A percentile compares a stretch with the other conserved stretches of the same genome.
Evolutionary conservation across 2,329 filamentous ascomycete genomes (phyloP).

Genomic region (Didymella lethalis): DNA sequence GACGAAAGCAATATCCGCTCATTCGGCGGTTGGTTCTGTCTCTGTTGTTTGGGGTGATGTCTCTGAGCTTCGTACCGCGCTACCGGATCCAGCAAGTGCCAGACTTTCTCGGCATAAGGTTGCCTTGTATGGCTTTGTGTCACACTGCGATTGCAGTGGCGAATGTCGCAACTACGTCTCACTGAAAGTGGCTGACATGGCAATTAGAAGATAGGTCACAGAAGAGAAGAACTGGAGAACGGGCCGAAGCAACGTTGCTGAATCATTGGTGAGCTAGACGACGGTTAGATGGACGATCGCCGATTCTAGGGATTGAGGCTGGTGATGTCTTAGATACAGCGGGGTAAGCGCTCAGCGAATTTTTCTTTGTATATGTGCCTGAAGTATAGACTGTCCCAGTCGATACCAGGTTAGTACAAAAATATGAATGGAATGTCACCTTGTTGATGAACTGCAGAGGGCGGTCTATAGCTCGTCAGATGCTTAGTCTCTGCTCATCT

Average conservation of each 20-base stretch:
- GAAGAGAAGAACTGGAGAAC: not conserved
- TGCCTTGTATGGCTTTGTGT: slow-evolving; percentile 4
- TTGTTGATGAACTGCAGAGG: not conserved
- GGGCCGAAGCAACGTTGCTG: not conserved
- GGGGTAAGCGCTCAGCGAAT: not conserved
- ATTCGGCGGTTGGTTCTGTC: slow-evolving; percentile 5
- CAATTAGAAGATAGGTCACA: not conserved
- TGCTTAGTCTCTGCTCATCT: not conserved
- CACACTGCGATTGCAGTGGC: not conserved
- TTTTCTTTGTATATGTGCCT: not conserved
- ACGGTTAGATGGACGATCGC: not conserved
- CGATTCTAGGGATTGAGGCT: not conserved
- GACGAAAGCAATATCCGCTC: slow-evolving; percentile 5
- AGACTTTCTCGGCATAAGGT: not conserved
- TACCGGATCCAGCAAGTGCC: slow-evolving; percentile 10
- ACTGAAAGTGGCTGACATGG: not conserved
- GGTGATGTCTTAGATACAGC: not conserved
- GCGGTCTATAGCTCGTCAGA: not conserved
- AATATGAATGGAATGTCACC: not conserved
- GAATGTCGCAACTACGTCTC: not conserved
- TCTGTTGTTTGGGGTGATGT: slow-evolving; percentile 21
- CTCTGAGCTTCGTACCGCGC: slow-evolving; percentile 12
- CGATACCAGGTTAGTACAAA: not conserved
- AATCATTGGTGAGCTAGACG: not conserved
- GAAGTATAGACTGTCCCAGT: not conserved